A percentile compares a stretch with the other conserved stretches of the same genome.
Evolutionary conservation across 164 flowering plant species (phyloP).

Genomic region (Sedum album): DNA sequence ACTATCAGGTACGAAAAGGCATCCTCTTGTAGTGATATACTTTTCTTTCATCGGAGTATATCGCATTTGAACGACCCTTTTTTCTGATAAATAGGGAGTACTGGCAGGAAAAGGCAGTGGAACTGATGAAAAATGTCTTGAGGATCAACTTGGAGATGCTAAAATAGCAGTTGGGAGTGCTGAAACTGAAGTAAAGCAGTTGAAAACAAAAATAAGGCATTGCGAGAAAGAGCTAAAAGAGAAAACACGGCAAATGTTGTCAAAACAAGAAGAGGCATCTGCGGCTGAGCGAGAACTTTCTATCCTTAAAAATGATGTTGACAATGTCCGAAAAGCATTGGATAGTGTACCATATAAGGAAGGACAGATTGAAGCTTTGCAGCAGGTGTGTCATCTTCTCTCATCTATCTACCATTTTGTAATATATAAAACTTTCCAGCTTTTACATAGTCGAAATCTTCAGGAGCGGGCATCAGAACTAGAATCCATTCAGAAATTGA

Average conservation of each 20-base stretch:
- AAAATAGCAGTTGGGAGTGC: conserved; percentile 81
- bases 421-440: neutral
- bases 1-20: conserved; percentile 57
- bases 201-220: conserved; percentile 67
- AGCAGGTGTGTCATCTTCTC: conserved; percentile 41
- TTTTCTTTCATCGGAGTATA: neutral
- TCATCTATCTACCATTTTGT: neutral
- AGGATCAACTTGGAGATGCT: conserved; percentile 90
- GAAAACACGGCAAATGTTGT: conserved; percentile 50
- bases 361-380: conserved; percentile 70
- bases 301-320: conserved; percentile 52
- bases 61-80: neutral
- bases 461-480: conserved; percentile 71
- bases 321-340: conserved; percentile 36
- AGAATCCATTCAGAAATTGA: conserved; percentile 60
- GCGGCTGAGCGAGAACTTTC: conserved; percentile 67
- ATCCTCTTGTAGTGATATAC: neutral
- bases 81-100: conserved; percentile 51
- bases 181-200: conserved; percentile 79
- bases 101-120: conserved; percentile 93
- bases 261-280: conserved; percentile 74
- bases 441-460: conserved; percentile 1
- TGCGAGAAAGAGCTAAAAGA: conserved; percentile 76
- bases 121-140: conserved; percentile 89
- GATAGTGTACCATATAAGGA: conserved; percentile 67